Conservation (phyloP, 345 rosid genomes). For the Eutrema yunnanense region DNA sequence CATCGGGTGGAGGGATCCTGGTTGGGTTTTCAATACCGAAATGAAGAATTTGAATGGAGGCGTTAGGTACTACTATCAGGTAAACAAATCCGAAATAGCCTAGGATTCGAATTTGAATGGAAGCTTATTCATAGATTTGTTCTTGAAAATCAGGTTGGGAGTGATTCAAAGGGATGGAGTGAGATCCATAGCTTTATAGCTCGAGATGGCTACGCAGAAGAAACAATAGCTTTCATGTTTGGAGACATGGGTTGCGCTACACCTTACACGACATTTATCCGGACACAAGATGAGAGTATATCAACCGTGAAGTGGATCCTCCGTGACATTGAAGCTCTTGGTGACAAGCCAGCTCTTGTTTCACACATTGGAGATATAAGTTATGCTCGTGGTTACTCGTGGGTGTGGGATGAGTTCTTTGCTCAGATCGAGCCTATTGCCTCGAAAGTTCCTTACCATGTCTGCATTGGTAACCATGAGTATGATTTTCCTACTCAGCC, state of each 20-base stretch:
- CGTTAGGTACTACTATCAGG: conserved; percentile 71
- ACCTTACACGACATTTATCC: conserved; percentile 61
- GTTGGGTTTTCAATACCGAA: conserved; percentile 67
- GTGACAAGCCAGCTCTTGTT: conserved; percentile 56
- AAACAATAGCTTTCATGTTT: conserved; percentile 71
- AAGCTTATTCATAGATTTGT: neutral
- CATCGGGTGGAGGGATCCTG: conserved; percentile 91
- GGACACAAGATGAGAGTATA: conserved; percentile 81
- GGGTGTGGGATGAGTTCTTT: conserved; percentile 95
- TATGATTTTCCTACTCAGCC: conserved; percentile 90
- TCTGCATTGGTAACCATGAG: conserved; percentile 93
- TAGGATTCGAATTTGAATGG: too few species aligned
- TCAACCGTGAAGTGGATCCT: conserved; percentile 83
- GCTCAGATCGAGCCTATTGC: conserved; percentile 74
- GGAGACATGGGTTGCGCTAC: conserved; percentile 93
- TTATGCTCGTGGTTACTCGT: conserved; percentile 85
- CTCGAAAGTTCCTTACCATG: conserved; percentile 79
- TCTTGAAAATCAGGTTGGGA: conserved; percentile 55
- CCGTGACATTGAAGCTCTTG: conserved; percentile 75
- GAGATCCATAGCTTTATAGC: conserved; percentile 56
- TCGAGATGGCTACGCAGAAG: conserved; percentile 42
- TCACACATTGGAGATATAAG: conserved; percentile 95
- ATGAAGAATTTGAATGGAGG: conserved; percentile 61
- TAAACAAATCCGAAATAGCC: neutral
- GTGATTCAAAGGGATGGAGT: conserved; percentile 82